A percentile compares a stretch with the other conserved stretches of the same genome.
Evolutionary conservation across 768 basidiomycete genomes (phyloP).

Genomic region (Tylopilus balloui): DNA sequence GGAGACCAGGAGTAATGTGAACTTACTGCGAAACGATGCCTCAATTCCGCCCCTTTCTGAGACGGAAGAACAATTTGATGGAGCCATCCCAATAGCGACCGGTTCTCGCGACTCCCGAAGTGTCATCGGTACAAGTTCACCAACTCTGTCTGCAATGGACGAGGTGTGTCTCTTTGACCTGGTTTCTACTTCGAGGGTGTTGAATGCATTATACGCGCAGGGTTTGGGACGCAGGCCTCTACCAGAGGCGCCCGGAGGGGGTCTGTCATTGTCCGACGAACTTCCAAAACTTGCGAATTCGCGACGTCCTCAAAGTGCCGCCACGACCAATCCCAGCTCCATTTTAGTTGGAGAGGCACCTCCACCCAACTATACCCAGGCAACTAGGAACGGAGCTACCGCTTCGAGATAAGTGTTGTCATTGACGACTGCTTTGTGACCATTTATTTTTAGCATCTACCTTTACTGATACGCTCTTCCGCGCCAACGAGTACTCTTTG

Average conservation of each 20-base stretch:
- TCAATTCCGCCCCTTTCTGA: neutral
- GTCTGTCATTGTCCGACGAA: conserved; percentile 13
- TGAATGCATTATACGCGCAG: conserved; percentile 5
- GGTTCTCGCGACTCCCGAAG: conserved; percentile 13
- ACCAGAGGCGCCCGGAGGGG: conserved; percentile 22
- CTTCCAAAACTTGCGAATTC: conserved; percentile 8
- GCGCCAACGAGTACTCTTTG: neutral
- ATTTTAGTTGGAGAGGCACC: conserved; percentile 16
- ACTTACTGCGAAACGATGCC: conserved; percentile 7
- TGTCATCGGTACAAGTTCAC: conserved; percentile 3
- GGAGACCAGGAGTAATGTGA: conserved; percentile 15
- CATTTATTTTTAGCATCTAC: neutral
- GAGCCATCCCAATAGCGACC: neutral
- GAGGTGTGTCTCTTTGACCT: conserved; percentile 13
- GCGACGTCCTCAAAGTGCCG: conserved; percentile 3
- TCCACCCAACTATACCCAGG: conserved; percentile 25
- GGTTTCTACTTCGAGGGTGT: neutral
- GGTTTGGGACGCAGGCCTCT: conserved; percentile 16
- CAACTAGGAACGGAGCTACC: neutral
- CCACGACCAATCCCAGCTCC: conserved; percentile 11
- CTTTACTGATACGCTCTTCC: neutral
- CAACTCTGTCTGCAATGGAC: conserved; percentile 4
- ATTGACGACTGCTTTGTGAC: neutral
- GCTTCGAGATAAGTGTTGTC: neutral
- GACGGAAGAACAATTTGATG: conserved; percentile 7